Base-by-base conservation (phyloP, 2,329 filamentous ascomycete genomes). In the Paraphaeosphaeria minitans region DNA sequence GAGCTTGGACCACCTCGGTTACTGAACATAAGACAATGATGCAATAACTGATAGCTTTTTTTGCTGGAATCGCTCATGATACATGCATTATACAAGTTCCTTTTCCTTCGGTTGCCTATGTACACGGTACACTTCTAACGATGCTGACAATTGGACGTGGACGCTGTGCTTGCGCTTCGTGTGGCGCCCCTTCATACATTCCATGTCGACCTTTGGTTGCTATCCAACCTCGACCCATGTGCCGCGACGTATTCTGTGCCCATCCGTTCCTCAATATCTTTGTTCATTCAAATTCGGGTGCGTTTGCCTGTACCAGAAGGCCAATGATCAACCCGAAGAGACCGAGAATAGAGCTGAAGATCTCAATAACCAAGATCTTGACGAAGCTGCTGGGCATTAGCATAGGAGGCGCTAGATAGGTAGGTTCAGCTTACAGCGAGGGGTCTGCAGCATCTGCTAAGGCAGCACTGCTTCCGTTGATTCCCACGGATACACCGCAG, bases 351-450 rank as follows among this genome's bases (percentile, higher is more conserved):
- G 94, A 98, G 77, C 93, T 97, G 84, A 99, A 99, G 77, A 99
- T 99, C 80, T 99, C 96, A 73, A 99, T 96, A 68, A 99, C 94
- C 53, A 99, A 88, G 68, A 99, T 97, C 82, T 97, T 97, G 80
- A 99, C 94, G 79, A 99, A 99, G 55, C 93, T 97, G 63, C 19
- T 41, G 1, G 3, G 9, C 41, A 48, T 71, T 41, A 70, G 63
- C 39, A 27, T 13, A 21, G 1, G 4, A 37, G 21, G 1, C 43
- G 9, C 29, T 8, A n/a, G 7, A 42, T 1, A 10, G 4, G 6
- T 39, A 9, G 2, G 3, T 39, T 2, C 10, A 31, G 84, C 92
- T 73, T 84, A 97, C 92, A 99, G 84, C 62, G 87, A 89, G 43
- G 92, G 85, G 76, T 99, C 95, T 16, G 95, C 92, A 63, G 96